A percentile compares a stretch with the other conserved stretches of the same genome.
Evolutionary conservation across 371 early-diverging fungal species (phyloP).

Genomic region (Astathelohania contejeani): DNA sequence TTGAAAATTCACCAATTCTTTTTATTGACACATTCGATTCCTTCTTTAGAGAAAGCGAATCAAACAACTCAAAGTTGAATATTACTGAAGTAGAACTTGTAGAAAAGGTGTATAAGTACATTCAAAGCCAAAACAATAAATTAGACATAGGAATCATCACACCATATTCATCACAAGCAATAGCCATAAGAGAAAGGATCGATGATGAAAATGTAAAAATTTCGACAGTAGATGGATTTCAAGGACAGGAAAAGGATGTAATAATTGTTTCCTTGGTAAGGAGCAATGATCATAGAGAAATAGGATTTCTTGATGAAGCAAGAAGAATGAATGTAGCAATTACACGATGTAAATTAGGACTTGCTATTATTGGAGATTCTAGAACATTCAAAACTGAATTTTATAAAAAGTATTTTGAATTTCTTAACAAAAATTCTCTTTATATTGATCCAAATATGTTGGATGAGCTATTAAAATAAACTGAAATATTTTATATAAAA

Average conservation of each 20-base stretch:
- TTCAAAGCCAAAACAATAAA: slow-evolving; percentile 8
- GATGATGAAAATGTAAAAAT: slow-evolving; percentile 61
- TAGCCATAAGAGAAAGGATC: neutral
- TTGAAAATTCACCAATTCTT: slow-evolving; percentile 15
- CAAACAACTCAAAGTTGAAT: slow-evolving; percentile 11
- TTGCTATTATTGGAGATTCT: slow-evolving; percentile 70
- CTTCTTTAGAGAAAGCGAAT: slow-evolving; percentile 11
- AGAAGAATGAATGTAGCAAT: slow-evolving; percentile 80
- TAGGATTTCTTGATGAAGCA: slow-evolving; percentile 76
- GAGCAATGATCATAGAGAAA: slow-evolving; percentile 56
- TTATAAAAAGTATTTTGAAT: slow-evolving; percentile 8
- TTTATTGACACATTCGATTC: slow-evolving; percentile 33
- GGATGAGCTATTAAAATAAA: slow-evolving; percentile 3
- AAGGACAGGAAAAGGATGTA: slow-evolving; percentile 81
- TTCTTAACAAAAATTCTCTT: slow-evolving; percentile 3
- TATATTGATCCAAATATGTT: slow-evolving; percentile 7
- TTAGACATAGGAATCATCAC: slow-evolving; percentile 40
- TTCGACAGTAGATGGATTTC: slow-evolving; percentile 90
- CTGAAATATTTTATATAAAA: too few relatives aligned
- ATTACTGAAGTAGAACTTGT: slow-evolving; percentile 11
- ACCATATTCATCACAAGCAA: slow-evolving; percentile 42
- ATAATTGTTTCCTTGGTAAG: slow-evolving; percentile 74
- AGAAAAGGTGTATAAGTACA: slow-evolving; percentile 6
- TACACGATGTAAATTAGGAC: slow-evolving; percentile 68
- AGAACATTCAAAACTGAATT: slow-evolving; percentile 8